phyloP scores from a whole-genome alignment of 331 rosid genomes.

The Ulmus americana region DNA sequence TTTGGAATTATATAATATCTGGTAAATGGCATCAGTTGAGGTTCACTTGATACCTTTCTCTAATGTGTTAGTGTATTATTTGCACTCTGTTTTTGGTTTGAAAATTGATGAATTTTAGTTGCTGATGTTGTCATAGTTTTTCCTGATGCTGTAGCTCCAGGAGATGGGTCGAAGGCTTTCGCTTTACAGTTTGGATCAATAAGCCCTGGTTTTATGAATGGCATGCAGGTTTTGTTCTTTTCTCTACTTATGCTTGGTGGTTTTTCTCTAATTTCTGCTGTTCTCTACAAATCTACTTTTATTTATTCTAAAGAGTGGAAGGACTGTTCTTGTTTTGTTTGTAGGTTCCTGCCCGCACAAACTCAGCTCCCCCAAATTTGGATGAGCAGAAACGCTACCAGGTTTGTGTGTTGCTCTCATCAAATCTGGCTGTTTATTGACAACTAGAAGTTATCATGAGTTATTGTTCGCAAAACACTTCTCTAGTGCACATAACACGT shows the following conservation, averaged over 20 bases:
- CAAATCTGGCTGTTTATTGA: slow-evolving; percentile 1
- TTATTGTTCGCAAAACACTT: neutral
- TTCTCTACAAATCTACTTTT: neutral
- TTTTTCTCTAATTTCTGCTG: slow-evolving; percentile 1
- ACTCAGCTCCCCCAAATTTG: slow-evolving; percentile 92
- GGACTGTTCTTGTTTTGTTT: slow-evolving; percentile 27
- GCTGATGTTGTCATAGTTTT: slow-evolving; percentile 13
- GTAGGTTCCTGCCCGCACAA: slow-evolving; percentile 87
- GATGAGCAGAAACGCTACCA: slow-evolving; percentile 83
- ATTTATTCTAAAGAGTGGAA: neutral
- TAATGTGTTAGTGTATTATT: neutral
- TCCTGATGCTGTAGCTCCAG: slow-evolving; percentile 36
- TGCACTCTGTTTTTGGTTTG: neutral
- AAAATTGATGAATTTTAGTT: neutral
- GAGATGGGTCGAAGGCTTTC: slow-evolving; percentile 56
- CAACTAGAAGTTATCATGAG: neutral
- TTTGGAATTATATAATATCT: neutral
- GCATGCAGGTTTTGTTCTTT: slow-evolving; percentile 46
- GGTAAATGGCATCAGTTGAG: neutral
- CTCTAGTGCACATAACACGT: neutral
- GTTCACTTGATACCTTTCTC: neutral
- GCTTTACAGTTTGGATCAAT: slow-evolving; percentile 81
- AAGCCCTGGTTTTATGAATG: slow-evolving; percentile 61
- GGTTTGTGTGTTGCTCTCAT: slow-evolving; percentile 30
- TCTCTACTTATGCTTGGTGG: slow-evolving; percentile 10